Base-by-base conservation (phyloP, 805 yeast species). In the Hanseniaspora nectarophila region DNA sequence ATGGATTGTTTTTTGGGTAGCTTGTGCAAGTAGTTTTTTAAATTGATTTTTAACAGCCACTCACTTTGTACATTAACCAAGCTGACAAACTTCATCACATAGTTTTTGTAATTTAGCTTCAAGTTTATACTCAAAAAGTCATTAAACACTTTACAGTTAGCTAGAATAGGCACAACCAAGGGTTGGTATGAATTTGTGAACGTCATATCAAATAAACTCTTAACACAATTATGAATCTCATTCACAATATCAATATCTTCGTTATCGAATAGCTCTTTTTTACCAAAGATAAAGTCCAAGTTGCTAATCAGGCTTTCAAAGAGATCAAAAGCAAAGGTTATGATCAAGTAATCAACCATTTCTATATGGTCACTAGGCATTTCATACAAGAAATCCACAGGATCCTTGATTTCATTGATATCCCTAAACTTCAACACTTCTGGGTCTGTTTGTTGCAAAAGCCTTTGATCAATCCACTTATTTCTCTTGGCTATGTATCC, bases 251-350 rank as follows among this genome's bases (percentile, higher is more conserved):
- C 18, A 8, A 34, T n/a, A 35, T 31, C 35, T 35, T 35, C 39
- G 15, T 33, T 38, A 8, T 43, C 48, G 12, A 26, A 16, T 1
- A 29, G 8, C 18, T 47, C 42, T 23, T 29, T 43, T 13, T 38
- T 37, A 8, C 42, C 34, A 18, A 43, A 18, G 2, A 45, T 55
- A 32, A 59, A 54, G 51, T 61, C 56, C 21, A 61, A 50, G 34
- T 64, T 59, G 54, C 61, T 48, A 26, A 67, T 59, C 16, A 78
- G 61, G 0, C 69, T 65, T 57, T 81, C 87, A 20, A 82, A 57
- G 2, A 78, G 65, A 59, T 82, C 88, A 63, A 77, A 69, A 2
- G 77, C 66, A 60, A 73, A 76, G 0, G 74, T 62, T 5, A 80
- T 64, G 0, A 71, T 68, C 54, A 80, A 69, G 28, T 73, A 73